Evolutionary conservation across 495 filamentous ascomycete species (phyloP).

Genomic region (Neurospora pannonica): DNA sequence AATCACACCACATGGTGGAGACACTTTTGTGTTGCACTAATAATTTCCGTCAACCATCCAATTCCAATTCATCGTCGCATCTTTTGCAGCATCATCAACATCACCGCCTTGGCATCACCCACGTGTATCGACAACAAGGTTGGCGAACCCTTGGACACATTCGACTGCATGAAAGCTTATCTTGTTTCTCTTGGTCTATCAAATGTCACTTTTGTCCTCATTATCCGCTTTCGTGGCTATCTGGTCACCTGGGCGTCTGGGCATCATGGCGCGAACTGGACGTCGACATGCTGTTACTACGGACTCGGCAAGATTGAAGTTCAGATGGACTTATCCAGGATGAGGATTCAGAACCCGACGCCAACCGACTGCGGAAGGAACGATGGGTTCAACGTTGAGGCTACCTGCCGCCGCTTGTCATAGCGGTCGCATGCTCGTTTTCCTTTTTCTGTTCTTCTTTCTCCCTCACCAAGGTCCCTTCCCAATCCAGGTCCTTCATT

Average conservation of each 20-base stretch:
- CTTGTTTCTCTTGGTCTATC: background rate
- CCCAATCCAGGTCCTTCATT: background rate
- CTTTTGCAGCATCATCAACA: background rate
- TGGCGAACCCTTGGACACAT: background rate
- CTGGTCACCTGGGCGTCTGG: background rate
- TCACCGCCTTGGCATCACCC: background rate
- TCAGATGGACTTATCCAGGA: background rate
- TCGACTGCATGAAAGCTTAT: background rate
- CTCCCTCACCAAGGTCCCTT: background rate
- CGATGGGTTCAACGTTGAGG: background rate
- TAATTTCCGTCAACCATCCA: background rate
- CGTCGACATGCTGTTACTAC: too few species aligned
- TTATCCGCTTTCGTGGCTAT: background rate
- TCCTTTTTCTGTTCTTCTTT: background rate
- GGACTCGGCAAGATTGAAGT: background rate
- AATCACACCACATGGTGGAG: background rate
- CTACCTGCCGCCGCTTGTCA: background rate
- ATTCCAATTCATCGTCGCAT: background rate
- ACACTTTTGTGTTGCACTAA: background rate
- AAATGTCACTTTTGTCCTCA: background rate
- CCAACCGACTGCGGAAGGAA: background rate
- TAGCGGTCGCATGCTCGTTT: background rate
- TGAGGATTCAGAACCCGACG: background rate
- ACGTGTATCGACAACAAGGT: background rate
- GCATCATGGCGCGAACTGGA: background rate